phyloP scores from a whole-genome alignment of 495 filamentous ascomycete species.

The Aspergillus sclerotiicarbonarius region DNA sequence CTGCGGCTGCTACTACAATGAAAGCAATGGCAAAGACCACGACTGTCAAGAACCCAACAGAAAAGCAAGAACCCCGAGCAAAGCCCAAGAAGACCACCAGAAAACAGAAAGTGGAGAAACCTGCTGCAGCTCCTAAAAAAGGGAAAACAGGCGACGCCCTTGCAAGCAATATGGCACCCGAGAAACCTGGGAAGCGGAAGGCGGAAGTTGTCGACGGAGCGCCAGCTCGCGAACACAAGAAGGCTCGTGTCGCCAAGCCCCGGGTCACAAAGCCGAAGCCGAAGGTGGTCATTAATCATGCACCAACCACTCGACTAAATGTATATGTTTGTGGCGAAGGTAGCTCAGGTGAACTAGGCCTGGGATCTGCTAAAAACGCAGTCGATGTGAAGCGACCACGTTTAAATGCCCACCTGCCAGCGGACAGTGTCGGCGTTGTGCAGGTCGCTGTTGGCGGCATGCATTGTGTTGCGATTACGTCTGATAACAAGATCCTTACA shows the following conservation, averaged over 20 bases:
- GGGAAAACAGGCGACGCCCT: constrained; percentile 15
- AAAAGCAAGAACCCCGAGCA: too few relatives aligned
- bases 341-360: constrained; percentile 64
- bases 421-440: constrained; percentile 61
- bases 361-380: constrained; percentile 58
- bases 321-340: constrained; percentile 70
- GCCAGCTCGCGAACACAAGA: constrained; percentile 29
- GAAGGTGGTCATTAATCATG: constrained; percentile 44
- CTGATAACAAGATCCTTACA: constrained; percentile 60
- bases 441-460: constrained; percentile 63
- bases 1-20: neutral
- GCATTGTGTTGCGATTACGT: constrained; percentile 60
- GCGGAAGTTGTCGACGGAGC: constrained; percentile 32
- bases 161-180: constrained; percentile 19
- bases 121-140: constrained; percentile 11
- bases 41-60: constrained; percentile 6
- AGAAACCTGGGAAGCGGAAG: constrained; percentile 42
- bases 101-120: constrained; percentile 9
- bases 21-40: constrained; percentile 5
- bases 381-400: constrained; percentile 69
- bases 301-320: constrained; percentile 50
- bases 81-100: neutral
- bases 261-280: constrained; percentile 24
- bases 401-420: constrained; percentile 55
- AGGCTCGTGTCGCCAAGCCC: constrained; percentile 25